Conservation (phyloP, 2,329 filamentous ascomycete genomes). For the Xylariomycetidae sp. region DNA sequence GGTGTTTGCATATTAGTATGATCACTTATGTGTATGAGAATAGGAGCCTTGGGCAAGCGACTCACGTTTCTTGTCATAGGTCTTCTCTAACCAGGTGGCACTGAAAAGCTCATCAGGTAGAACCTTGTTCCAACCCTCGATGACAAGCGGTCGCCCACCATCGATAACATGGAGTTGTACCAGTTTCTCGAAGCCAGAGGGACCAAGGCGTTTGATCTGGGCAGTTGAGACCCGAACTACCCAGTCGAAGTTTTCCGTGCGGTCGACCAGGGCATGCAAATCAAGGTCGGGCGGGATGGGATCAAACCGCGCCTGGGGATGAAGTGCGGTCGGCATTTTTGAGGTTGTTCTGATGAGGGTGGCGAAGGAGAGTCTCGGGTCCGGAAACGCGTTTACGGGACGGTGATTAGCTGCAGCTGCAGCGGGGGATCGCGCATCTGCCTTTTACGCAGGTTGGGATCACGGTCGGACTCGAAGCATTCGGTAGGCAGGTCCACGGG, state of each 20-base stretch:
- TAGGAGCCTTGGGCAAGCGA: constrained; percentile 1
- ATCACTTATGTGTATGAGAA: too few species aligned
- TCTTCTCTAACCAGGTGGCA: constrained; percentile 70
- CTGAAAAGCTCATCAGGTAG: constrained; percentile 76
- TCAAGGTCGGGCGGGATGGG: constrained; percentile 84
- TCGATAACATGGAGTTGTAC: constrained; percentile 77
- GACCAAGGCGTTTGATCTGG: constrained; percentile 70
- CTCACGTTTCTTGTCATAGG: constrained; percentile 73
- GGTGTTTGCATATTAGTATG: constrained; percentile 15
- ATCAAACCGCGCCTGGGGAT: constrained; percentile 85
- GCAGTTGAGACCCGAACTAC: constrained; percentile 72
- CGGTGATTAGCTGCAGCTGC: too few species aligned
- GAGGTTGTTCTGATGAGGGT: background rate
- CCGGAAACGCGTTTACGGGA: too few species aligned
- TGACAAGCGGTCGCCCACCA: constrained; percentile 80
- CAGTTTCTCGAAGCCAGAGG: constrained; percentile 78
- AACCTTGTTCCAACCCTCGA: constrained; percentile 77
- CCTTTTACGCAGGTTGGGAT: too few species aligned
- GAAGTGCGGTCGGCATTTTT: constrained; percentile 66
- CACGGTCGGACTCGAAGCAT: too few species aligned
- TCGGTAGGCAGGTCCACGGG: too few species aligned
- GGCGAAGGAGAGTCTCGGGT: too few species aligned
- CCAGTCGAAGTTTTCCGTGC: constrained; percentile 79
- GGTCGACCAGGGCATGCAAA: constrained; percentile 66
- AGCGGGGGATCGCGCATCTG: too few species aligned